These are phyloP conservation scores for Lolium multiflorum DNA, from an alignment of 176 grass and related monocot species.

Conservation along the genomic window DNA sequence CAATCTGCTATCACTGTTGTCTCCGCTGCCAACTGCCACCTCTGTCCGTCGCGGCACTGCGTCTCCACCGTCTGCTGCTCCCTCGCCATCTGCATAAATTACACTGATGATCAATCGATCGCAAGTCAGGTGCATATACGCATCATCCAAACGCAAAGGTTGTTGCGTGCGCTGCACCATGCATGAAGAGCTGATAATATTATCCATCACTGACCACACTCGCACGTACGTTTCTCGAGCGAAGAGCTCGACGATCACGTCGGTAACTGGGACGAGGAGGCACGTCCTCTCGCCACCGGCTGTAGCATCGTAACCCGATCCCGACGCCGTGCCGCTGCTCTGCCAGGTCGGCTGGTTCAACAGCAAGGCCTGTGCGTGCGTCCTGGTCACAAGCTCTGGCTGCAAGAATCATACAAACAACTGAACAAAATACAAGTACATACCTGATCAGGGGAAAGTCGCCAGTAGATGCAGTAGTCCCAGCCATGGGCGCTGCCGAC, in stretches of 20 bases:
- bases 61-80: conserved; percentile 74
- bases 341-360: conserved; percentile 77
- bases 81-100: conserved; percentile 60
- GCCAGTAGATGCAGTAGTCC: conserved; percentile 45
- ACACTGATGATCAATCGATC: background rate
- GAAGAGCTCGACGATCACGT: conserved; percentile 78
- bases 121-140: background rate
- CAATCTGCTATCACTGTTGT: background rate
- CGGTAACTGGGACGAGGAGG: conserved; percentile 69
- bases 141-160: conserved; percentile 49
- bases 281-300: conserved; percentile 47
- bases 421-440: background rate
- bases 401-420: background rate
- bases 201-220: background rate
- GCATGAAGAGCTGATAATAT: background rate
- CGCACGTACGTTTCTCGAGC: conserved; percentile 61
- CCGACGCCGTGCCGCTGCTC: conserved; percentile 17
- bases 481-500: conserved; percentile 50
- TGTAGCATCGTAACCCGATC: conserved; percentile 39
- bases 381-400: conserved; percentile 30
- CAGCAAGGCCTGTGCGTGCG: conserved; percentile 77
- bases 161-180: conserved; percentile 45
- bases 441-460: conserved; percentile 81
- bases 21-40: conserved; percentile 40
- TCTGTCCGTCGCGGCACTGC: conserved; percentile 56